Base-by-base conservation (phyloP, 345 rosid species). In the Lumnitzera littorea region DNA sequence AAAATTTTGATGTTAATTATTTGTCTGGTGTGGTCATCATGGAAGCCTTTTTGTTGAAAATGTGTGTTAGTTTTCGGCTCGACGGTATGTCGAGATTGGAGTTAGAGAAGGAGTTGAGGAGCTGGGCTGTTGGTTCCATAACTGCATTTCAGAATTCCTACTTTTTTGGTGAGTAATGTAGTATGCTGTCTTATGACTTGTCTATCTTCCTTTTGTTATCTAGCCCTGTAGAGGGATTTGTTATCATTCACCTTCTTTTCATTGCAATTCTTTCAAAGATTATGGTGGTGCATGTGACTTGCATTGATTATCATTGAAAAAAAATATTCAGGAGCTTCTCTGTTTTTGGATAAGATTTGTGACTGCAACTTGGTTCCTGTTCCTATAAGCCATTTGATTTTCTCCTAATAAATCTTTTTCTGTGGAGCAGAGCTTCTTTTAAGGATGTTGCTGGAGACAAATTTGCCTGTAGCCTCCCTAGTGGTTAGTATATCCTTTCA, bases 1-100 rank as follows among this genome's bases (percentile, higher is more conserved):
- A 71, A 62, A 53, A 50, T 47, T 61, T 64, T n/a, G 75, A 61
- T 71, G 76, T 80, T 65, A 61, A 65, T 60, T 63, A 71, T 59
- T 63, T 85, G 67, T 84, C 74, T 2, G 84, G 91, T 55, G 64
- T 73, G 20, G 87, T 85, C 56, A 23, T 68, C 51, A 69, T 27
- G 3, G 88, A 85, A 71, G 62, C 68, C 7, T 80, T 82, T 61
- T 67, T 78, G 78, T 69, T 84, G 82, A 80, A 80, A 54, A 47
- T 84, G 60, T 78, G 79, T 64, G 60, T 80, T 67, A 70, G 69
- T 62, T 62, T 80, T 17, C 48, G 56, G 63, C 15, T 60, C 29
- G 48, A 53, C 49, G 68, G 69, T 23, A 72, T 71, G 52, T 48
- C 13, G 23, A 69, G 70, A 54, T 31, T n/a, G 29, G 78, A 68